A percentile compares a stretch with the other conserved stretches of the same genome.
Conservation (phyloP, 768 basidiomycete genomes). For the Termitomyces bulborhizus region DNA sequence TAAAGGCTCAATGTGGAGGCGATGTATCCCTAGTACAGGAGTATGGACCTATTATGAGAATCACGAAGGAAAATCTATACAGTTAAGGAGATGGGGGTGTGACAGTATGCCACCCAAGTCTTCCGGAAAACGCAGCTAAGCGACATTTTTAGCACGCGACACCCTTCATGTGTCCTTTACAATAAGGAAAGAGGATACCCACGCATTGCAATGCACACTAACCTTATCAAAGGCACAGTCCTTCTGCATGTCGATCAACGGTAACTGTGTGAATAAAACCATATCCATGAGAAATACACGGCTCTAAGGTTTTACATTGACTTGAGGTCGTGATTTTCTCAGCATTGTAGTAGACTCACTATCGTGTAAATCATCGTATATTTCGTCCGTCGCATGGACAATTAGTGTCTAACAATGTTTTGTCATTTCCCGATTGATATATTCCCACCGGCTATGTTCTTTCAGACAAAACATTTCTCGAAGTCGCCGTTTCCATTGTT, state of each 20-base stretch:
- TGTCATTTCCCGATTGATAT: neutral
- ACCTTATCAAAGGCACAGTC: neutral
- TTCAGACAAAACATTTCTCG: slow-evolving; percentile 47
- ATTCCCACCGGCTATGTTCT: neutral
- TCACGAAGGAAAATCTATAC: neutral
- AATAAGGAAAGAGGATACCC: neutral
- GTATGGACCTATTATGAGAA: neutral
- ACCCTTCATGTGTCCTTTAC: neutral
- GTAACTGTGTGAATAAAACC: neutral
- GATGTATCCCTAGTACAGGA: neutral
- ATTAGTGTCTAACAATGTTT: neutral
- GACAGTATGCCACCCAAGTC: no score
- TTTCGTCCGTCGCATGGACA: neutral
- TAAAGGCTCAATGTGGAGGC: no score
- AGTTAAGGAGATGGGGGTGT: neutral
- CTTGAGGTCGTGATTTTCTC: neutral
- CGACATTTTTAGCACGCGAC: neutral
- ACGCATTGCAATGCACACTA: no score
- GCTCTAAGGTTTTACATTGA: no score
- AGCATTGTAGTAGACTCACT: no score
- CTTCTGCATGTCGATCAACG: neutral
- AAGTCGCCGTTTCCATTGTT: slow-evolving; percentile 68
- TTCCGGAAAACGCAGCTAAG: neutral
- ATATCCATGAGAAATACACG: neutral
- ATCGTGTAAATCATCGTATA: neutral